A percentile compares a stretch with the other conserved stretches of the same genome.
Evolutionary conservation across 768 basidiomycete species (phyloP).

Genomic region (Pisolithus orientalis): DNA sequence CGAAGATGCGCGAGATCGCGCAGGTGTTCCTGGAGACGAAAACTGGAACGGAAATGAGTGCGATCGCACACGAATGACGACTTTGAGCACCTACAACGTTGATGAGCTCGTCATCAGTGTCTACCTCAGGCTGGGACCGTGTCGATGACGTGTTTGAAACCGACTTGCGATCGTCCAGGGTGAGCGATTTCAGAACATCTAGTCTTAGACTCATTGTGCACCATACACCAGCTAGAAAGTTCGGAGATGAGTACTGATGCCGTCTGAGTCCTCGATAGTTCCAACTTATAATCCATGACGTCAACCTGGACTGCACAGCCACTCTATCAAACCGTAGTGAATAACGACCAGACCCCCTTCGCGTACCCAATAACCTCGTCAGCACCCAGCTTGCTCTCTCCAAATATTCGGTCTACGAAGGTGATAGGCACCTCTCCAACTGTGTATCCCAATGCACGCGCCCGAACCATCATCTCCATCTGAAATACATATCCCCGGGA

Average conservation of each 20-base stretch:
- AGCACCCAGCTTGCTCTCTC: conserved; percentile 87
- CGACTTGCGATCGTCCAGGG: conserved; percentile 29
- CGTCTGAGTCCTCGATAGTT: neutral
- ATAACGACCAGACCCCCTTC: conserved; percentile 79
- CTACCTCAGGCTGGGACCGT: conserved; percentile 30
- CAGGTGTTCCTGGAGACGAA: conserved; percentile 63
- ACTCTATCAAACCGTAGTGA: conserved; percentile 53
- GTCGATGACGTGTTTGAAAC: conserved; percentile 6
- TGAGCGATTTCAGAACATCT: conserved; percentile 57
- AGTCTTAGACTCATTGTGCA: conserved; percentile 62
- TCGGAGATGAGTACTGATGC: conserved; percentile 3
- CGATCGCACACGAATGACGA: conserved; percentile 1
- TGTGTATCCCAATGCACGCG: conserved; percentile 73
- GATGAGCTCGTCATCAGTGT: conserved; percentile 64
- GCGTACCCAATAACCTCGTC: conserved; percentile 84
- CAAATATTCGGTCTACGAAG: conserved; percentile 90
- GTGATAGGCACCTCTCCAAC: conserved; percentile 92
- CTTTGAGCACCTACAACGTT: conserved; percentile 50
- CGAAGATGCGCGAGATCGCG: conserved; percentile 51
- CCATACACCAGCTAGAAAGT: neutral
- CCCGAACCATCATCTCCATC: conserved; percentile 98
- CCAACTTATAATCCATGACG: neutral
- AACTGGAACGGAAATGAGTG: conserved; percentile 34
- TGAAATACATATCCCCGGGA: conserved; percentile 95
- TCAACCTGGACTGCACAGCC: conserved; percentile 1